Evolutionary conservation across 2,329 filamentous ascomycete genomes (phyloP), one percentile per base, ranked within the genome.

Genomic region (Colletotrichum eremochloae): DNA sequence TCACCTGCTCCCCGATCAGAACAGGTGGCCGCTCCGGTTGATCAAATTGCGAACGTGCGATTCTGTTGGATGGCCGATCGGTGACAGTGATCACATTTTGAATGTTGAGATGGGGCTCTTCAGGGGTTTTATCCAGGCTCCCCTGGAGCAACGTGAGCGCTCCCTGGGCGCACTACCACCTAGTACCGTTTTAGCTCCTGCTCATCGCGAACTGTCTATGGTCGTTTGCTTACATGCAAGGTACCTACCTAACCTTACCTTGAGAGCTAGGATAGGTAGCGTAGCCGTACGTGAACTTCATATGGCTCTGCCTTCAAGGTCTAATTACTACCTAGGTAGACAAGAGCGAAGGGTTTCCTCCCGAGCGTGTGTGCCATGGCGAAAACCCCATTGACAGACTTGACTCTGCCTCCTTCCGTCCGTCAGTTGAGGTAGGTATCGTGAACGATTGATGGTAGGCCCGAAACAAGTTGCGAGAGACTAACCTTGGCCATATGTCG

Each of bases 81-180:
- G 52, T n/a, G 56, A 52, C 24, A 60, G 52, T 50, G n/a, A 61
- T 61, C 53, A 36, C 38, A 61, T 48, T 53, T 46, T 67, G n/a
- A 42, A 50, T 20, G 64, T 62, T 42, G 64, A 57, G n/a, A 63
- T 50, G 67, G 61, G 62, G 61, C 50, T 38, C 36, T 36, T 24
- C 68, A 71, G 68, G 68, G 68, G 58, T 68, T 63, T 36, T 29
- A 52, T 18, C 57, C 67, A 53, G 68, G 57, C 36, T 33, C 38
- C 62, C 56, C 48, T 33, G 62, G 48, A 20, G 24, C 31, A 40
- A 15, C 31, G 40, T 20, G 31, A 42, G 33, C 40, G 46, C 63
- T 70, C 63, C 55, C 48, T 61, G 68, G 57, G 62, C 53, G 63
- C 65, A 44, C 46, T 48, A 62, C 46, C 36, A 24, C 24, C 24